Evolutionary conservation across 1,284 basidiomycete species (phyloP), one percentile per base, ranked within the genome.

Genomic region (Tilletia indica): DNA sequence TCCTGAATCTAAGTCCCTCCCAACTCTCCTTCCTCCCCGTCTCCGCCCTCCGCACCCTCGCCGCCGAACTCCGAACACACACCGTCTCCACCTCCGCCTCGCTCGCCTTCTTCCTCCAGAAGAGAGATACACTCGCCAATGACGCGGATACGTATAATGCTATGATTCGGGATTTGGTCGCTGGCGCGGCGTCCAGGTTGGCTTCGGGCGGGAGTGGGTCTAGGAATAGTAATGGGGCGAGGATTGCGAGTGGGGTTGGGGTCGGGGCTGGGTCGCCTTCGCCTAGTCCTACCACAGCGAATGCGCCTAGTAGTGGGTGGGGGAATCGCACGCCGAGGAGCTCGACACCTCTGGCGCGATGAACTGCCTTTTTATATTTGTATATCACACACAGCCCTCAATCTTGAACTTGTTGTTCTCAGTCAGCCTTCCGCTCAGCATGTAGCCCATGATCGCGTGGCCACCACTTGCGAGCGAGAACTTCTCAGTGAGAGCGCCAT

Each of bases 71-170:
- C 19, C 61, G 36, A 16, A 38, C 61, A 16, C 61, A 64, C 36
- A 64, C 61, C 5, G 31, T 38, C 38, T 36, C 61, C 39, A 67
- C 66, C 12, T 67, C 66, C 9, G 42, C 66, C 38, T 16, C 19
- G n/a, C 68, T 68, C 12, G 48, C 68, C 31, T 39, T 54, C 51
- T 68, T 42, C 11, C 68, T 68, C 4, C 36, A 51, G 21, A 25
- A 34, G 21, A 45, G 49, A 12, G 68, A 68, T 36, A 49, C 68
- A 25, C 68, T 54, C 1, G 68, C 68, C 6, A 4, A 8, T 19
- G 68, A 68, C 34, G 47, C 68, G 49, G 68, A 68, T 4, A 38
- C 68, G 68, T 68, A 68, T 48, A 54, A 68, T 34, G 38, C 68
- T 4, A 68, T 68, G 68, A 68, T 68, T 39, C 48, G 49, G 11